Evolutionary conservation across 176 grass and related monocot genomes (phyloP).

Genomic region (Triticum turgidum): DNA sequence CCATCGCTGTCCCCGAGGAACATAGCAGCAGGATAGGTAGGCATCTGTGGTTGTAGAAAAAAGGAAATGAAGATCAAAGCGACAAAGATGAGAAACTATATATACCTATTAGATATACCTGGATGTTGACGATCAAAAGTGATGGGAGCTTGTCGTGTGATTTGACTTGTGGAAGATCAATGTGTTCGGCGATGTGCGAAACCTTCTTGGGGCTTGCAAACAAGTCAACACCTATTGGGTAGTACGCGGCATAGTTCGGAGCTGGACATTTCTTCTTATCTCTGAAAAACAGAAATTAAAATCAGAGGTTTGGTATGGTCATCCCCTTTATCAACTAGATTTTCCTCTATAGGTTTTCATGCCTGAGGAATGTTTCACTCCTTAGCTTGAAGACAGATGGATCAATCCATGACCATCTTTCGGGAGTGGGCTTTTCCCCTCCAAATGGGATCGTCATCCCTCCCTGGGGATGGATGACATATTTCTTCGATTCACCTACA

Average conservation of each 20-base stretch:
- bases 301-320: slow-evolving; percentile 4
- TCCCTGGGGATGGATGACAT: slow-evolving; percentile 67
- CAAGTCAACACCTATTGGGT: slow-evolving; percentile 91
- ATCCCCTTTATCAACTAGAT: background rate
- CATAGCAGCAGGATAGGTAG: slow-evolving; percentile 93
- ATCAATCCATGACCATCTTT: slow-evolving; percentile 78
- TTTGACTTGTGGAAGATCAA: slow-evolving; percentile 81
- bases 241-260: slow-evolving; percentile 89
- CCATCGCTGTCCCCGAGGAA: slow-evolving; percentile 90
- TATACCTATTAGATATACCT: slow-evolving; percentile 40
- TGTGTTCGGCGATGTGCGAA: slow-evolving; percentile 84
- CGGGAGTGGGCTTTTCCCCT: slow-evolving; percentile 49
- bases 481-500: slow-evolving; percentile 82
- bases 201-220: slow-evolving; percentile 77
- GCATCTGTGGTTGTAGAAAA: slow-evolving; percentile 52
- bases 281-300: slow-evolving; percentile 38
- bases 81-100: background rate
- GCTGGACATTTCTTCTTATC: slow-evolving; percentile 90
- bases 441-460: slow-evolving; percentile 56
- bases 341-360: slow-evolving; percentile 23
- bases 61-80: background rate
- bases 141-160: slow-evolving; percentile 74
- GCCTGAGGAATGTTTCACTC: slow-evolving; percentile 90
- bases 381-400: slow-evolving; percentile 88
- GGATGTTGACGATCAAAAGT: slow-evolving; percentile 88